Evolutionary conservation across 805 yeast species (phyloP).

Genomic region (Cephaloascus albidus): DNA sequence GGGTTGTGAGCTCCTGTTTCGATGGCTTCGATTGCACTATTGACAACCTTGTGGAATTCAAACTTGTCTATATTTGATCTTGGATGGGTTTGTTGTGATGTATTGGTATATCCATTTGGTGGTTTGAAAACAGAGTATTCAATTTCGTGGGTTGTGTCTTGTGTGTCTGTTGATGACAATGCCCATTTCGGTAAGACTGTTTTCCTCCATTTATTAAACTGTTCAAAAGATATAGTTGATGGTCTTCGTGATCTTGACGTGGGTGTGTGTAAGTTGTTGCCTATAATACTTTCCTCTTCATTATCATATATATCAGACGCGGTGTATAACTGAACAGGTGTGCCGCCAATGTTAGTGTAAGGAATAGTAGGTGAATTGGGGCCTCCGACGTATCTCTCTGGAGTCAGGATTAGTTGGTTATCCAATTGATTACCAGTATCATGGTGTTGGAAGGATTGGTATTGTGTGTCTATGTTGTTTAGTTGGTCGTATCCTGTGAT

Average conservation of each 20-base stretch:
- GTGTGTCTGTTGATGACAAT: constrained; percentile 8
- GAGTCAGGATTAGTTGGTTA: background rate
- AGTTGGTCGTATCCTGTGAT: background rate
- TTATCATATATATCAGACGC: background rate
- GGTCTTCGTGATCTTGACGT: background rate
- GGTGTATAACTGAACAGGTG: background rate
- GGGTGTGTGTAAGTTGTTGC: background rate
- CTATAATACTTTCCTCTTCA: background rate
- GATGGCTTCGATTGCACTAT: constrained; percentile 36
- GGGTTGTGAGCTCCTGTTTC: constrained; percentile 34
- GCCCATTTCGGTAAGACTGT: constrained; percentile 8
- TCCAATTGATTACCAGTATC: background rate
- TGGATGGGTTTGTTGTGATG: too few relatives aligned
- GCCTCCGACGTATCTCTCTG: background rate
- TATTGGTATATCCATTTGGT: background rate
- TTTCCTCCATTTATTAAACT: background rate
- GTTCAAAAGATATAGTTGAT: background rate
- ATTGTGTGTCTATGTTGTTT: background rate
- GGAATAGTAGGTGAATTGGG: background rate
- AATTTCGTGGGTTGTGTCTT: constrained; percentile 26
- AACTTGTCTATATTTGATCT: constrained; percentile 1
- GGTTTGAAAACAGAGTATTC: constrained; percentile 48
- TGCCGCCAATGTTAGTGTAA: background rate
- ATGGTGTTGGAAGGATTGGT: background rate
- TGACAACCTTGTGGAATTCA: constrained; percentile 29